Base-by-base conservation (phyloP, 345 rosid genomes). In the Leavenworthia alabamica region DNA sequence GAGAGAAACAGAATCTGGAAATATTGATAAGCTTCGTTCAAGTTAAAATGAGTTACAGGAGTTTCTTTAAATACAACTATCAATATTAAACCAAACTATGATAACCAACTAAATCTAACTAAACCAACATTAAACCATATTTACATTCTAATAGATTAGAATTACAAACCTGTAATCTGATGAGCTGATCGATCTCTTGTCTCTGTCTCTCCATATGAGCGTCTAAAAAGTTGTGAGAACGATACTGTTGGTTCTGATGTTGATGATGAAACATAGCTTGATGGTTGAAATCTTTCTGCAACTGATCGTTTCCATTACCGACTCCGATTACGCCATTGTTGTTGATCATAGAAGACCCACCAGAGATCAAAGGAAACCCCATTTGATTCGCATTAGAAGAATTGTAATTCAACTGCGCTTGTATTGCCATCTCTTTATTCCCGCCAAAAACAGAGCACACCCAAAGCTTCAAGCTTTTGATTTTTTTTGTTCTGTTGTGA, bases 161-260 rank as follows among this genome's bases (percentile, higher is more conserved):
- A 22, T n/a, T 4, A 22, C 82, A 20, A 37, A 91, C 98, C 98
- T 91, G 96, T 24, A 72, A 29, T 66, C 56, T 80, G 57, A 88
- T 70, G 41, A 71, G 80, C 44, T 75, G 80, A 60, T 88, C 88
- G 42, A 84, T 71, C 66, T 81, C 96, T 45, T 69, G 85, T n/a
- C 39, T 69, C 58, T 91, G 89, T 29, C 73, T 82, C 66, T 79
- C 79, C 20, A 72, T 72, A 2, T 60, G 68, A 33, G 64, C 49
- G 37, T 46, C 72, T 47, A 78, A 32, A 43, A 49, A 27, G 60
- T 11, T 56, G 7, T 64, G 70, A 32, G 75, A 33, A 26, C 53
- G 56, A 20, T 46, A 22, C 32, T 28, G 67, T 7, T 61, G 62
- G 6, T 20, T 36, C 24, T 55, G 66, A 48, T 27, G 24, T 3